phyloP scores from a whole-genome alignment of 257 asterid genomes.

The Leonotis leonurus region DNA sequence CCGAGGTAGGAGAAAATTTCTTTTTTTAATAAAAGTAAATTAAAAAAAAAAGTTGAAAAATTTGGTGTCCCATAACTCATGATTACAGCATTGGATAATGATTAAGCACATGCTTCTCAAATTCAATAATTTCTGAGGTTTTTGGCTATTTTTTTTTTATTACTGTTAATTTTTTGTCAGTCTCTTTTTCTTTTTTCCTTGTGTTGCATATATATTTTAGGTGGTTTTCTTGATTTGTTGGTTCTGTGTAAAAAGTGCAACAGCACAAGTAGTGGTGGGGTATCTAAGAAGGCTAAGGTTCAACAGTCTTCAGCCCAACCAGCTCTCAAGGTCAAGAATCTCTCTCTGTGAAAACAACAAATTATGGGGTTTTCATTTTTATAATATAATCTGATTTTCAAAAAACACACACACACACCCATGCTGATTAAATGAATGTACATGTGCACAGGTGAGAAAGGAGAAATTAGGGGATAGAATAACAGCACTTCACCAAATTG shows the following conservation, averaged over 20 bases:
- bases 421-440: neutral
- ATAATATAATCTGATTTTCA: neutral
- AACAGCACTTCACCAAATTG: conserved; percentile 91
- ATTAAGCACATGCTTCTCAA: conserved; percentile 8
- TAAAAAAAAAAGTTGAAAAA: neutral
- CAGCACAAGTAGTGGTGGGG: conserved; percentile 59
- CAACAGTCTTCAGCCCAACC: conserved; percentile 73
- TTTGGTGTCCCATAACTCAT: conserved; percentile 6
- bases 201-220: neutral
- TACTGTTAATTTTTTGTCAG: neutral
- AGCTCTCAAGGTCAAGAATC: conserved; percentile 62
- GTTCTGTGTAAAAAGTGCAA: conserved; percentile 42
- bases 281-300: conserved; percentile 85
- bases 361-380: neutral
- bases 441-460: conserved; percentile 72
- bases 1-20: conserved; percentile 35
- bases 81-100: conserved; percentile 9
- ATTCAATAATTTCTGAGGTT: neutral
- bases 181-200: neutral
- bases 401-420: neutral
- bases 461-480: conserved; percentile 94
- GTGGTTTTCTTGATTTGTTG: neutral
- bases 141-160: neutral
- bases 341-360: neutral
- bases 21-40: too few species aligned